Conservation (phyloP, 805 yeast genomes). For the Blastobotrys robertii region DNA sequence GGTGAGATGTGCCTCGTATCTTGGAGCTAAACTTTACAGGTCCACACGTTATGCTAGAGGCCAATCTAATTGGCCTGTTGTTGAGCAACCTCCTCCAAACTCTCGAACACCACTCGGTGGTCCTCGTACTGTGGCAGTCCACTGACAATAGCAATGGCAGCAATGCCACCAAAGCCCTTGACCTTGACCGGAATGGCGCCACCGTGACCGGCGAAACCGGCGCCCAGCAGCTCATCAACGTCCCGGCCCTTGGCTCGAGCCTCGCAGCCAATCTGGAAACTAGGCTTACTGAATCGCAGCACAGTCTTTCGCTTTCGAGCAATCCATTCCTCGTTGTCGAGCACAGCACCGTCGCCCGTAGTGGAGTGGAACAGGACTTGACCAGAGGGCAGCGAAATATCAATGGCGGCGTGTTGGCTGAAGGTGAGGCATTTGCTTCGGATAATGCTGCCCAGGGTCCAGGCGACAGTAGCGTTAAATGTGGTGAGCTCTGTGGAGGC, state of each 20-base stretch:
- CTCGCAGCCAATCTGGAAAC: constrained; percentile 22
- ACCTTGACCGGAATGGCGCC: constrained; percentile 28
- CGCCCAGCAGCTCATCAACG: constrained; percentile 13
- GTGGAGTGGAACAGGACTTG: constrained; percentile 22
- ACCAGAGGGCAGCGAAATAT: constrained; percentile 18
- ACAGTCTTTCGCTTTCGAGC: constrained; percentile 22
- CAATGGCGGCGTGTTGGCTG: constrained; percentile 19
- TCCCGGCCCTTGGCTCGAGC: constrained; percentile 16
- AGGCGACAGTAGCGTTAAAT: constrained; percentile 48
- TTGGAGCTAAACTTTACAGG: no score
- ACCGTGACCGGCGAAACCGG: constrained; percentile 22
- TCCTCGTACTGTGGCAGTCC: constrained; percentile 24
- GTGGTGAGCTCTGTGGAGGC: constrained; percentile 9
- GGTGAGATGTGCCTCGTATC: no score
- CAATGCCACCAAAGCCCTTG: constrained; percentile 23
- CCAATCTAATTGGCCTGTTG: no score
- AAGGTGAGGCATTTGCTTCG: constrained; percentile 55
- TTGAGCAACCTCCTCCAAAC: constrained; percentile 9
- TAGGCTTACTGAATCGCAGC: constrained; percentile 20
- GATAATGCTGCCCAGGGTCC: constrained; percentile 67
- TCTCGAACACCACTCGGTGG: constrained; percentile 19
- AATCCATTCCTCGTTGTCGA: constrained; percentile 25
- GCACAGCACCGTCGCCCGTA: constrained; percentile 22
- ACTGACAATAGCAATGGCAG: constrained; percentile 22
- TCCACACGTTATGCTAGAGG: no score